Evolutionary conservation across 345 rosid genomes (phyloP).

Genomic region (Rhizophora mangle): DNA sequence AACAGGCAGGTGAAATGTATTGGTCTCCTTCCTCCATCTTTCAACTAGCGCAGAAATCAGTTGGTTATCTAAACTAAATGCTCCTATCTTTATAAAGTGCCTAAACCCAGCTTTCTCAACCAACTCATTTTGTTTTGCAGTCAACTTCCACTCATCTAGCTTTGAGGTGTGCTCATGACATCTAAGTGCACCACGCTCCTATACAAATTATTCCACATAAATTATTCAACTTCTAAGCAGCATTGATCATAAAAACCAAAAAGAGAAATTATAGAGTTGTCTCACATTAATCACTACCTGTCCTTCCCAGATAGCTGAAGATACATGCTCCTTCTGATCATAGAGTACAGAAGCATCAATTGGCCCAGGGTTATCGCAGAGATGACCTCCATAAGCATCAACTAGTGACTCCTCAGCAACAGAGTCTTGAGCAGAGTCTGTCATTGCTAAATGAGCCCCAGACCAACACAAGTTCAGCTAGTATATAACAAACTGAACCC

Average conservation of each 20-base stretch:
- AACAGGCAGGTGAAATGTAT: constrained; percentile 73
- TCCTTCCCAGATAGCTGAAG: constrained; percentile 25
- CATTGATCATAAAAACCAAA: not conserved
- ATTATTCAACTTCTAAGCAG: not conserved
- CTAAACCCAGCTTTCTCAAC: constrained; percentile 90
- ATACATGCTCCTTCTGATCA: constrained; percentile 25
- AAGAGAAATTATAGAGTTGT: not conserved
- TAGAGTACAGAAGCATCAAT: constrained; percentile 46
- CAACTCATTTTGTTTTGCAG: constrained; percentile 58
- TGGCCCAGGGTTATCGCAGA: constrained; percentile 30
- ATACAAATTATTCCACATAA: not conserved
- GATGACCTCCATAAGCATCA: not conserved
- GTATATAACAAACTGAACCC: not conserved
- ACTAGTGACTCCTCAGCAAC: constrained; percentile 2
- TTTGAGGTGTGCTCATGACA: constrained; percentile 97
- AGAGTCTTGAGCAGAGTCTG: not conserved
- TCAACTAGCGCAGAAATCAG: constrained; percentile 94
- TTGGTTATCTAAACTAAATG: constrained; percentile 86
- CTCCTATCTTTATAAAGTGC: constrained; percentile 71
- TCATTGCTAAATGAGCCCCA: not conserved
- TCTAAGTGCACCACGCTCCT: constrained; percentile 96
- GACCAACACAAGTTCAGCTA: not conserved
- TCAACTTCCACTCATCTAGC: constrained; percentile 83
- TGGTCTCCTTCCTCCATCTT: constrained; percentile 94
- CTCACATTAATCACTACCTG: constrained; percentile 18